Evolutionary conservation across 78 protist genomes (phyloP), one percentile per base, ranked within the genome.

Genomic region (Dictyostelium intermedium): DNA sequence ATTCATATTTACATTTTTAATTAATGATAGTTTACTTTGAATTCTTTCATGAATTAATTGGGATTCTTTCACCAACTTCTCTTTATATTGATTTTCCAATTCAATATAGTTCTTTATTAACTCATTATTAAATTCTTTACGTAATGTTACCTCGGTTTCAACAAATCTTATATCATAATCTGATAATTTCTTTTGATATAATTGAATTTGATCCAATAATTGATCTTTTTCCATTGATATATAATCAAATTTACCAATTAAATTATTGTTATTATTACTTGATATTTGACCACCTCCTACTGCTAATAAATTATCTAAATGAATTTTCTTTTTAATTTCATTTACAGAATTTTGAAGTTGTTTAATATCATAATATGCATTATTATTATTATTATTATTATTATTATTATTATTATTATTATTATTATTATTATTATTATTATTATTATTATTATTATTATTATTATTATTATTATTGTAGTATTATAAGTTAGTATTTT

Each of bases 171-270:
- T 32, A 45, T 89, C 94, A 18, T 69, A 66, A 18, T 60, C 43
- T 43, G 27, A 30, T 27, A 89, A 34, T 35, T 89, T 89, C 14
- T 61, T 61, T 63, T 89, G 94, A 66, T 39, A 80, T 0, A 18
- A 14, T 43, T 78, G 85, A 47, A 89, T 78, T 70, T 89, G 80
- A 47, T 89, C 87, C 5, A 89, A 60, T 14, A 89, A 35, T 80
- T 89, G 83, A 50, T 89, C 83, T 61, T 69, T 89, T 34, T 89
- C 87, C 94, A 89, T 89, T 30, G 85, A 27, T 18, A 80, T 50
- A 32, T 41, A 80, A 27, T 89, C 94, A 2, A 89, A 18, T 27
- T 56, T 56, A 20, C 66, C 66, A 56, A 39, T 39, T 34, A 13
- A 72, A 30, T n/a, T 5, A 32, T 16, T 34, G 7, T 3, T 34